Evolutionary conservation across 2,329 filamentous ascomycete species (phyloP).

Genomic region (Eutypa lata): DNA sequence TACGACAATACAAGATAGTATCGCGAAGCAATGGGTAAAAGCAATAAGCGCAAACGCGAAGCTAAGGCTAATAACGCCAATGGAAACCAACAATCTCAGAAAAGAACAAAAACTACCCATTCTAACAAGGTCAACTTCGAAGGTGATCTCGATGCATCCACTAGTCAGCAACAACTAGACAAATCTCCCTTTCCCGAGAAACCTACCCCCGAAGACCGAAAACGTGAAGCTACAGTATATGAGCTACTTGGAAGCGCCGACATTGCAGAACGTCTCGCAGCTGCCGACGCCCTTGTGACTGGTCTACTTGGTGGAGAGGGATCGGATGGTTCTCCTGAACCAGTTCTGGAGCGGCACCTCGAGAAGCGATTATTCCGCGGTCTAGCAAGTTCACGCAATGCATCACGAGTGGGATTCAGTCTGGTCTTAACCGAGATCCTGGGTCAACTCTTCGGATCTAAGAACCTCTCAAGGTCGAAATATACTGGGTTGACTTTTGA

Average conservation of each 20-base stretch:
- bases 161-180: conserved; percentile 29
- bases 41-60: conserved; percentile 40
- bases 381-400: conserved; percentile 85
- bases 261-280: conserved; percentile 50
- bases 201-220: conserved; percentile 50
- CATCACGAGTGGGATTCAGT: conserved; percentile 83
- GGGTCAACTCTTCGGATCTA: conserved; percentile 61
- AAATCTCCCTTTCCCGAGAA: conserved; percentile 50
- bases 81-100: conserved; percentile 30
- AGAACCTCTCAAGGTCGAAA: conserved; percentile 40
- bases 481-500: conserved; percentile 56
- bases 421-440: conserved; percentile 82
- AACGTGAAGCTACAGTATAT: conserved; percentile 58
- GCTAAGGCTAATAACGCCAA: conserved; percentile 25
- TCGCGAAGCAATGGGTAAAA: conserved; percentile 31
- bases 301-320: conserved; percentile 44
- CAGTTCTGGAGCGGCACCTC: conserved; percentile 55
- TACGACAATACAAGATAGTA: not conserved
- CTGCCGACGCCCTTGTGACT: conserved; percentile 57
- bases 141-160: conserved; percentile 7
- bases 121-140: conserved; percentile 8
- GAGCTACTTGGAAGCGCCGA: conserved; percentile 61
- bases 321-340: conserved; percentile 35
- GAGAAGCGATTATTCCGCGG: conserved; percentile 76
- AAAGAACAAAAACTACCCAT: conserved; percentile 33